phyloP scores from a whole-genome alignment of 306 rosid genomes.

The Urtica urens region DNA sequence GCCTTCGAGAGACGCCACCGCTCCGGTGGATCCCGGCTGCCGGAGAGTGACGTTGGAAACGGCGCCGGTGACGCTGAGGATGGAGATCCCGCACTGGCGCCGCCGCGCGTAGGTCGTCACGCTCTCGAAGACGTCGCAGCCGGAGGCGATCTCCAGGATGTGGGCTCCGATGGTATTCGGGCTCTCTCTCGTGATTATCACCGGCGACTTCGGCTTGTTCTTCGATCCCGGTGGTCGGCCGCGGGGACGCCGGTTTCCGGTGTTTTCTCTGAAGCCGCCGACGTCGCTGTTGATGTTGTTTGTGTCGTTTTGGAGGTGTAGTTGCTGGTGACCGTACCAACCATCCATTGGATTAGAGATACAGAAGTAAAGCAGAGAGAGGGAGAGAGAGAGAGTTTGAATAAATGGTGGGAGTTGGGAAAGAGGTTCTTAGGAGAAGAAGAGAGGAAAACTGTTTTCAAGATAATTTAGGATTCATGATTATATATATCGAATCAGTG shows the following conservation, averaged over 20 bases:
- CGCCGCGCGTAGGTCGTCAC: conserved; percentile 72
- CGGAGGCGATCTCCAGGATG: conserved; percentile 65
- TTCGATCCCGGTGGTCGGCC: conserved; percentile 87
- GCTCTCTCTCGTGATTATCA: conserved; percentile 77
- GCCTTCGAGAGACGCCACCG: conserved; percentile 63
- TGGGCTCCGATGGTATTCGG: conserved; percentile 90
- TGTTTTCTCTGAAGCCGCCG: conserved; percentile 24
- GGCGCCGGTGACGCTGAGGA: conserved; percentile 68
- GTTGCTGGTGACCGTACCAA: conserved; percentile 54
- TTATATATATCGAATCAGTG: not conserved
- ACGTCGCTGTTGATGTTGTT: conserved; percentile 28
- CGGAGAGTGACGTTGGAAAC: conserved; percentile 71
- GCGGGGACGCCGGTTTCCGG: conserved; percentile 44
- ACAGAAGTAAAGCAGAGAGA: conserved; percentile 35
- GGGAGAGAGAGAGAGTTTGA: conserved; percentile 26
- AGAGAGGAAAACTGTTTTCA: conserved; percentile 12
- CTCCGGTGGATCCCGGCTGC: conserved; percentile 58
- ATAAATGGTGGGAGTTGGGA: conserved; percentile 1
- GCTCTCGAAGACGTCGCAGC: conserved; percentile 75
- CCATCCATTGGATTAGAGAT: conserved; percentile 60
- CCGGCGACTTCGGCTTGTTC: conserved; percentile 69
- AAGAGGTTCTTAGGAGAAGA: conserved; percentile 12
- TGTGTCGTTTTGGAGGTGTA: conserved; percentile 45
- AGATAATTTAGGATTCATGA: not conserved
- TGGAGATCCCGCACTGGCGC: conserved; percentile 89